These are phyloP conservation scores for Fusarium irregulare DNA, from an alignment of 2,329 filamentous ascomycete species.

Conservation along the genomic window DNA sequence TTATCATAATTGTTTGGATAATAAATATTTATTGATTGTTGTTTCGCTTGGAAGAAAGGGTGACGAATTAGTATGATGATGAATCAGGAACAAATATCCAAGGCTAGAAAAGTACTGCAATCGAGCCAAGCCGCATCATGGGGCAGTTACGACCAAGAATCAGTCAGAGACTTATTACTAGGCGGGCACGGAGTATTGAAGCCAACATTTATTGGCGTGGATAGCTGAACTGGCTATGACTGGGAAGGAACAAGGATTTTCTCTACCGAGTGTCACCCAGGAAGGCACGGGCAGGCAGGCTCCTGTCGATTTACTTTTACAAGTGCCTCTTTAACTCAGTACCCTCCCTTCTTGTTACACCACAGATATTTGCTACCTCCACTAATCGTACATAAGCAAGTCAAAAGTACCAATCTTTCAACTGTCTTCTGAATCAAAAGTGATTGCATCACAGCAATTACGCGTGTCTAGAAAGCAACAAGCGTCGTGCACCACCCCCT, in stretches of 20 bases:
- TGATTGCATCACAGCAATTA: background rate
- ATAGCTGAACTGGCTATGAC: slow-evolving; percentile 13
- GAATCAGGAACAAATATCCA: background rate
- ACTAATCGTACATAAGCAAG: background rate
- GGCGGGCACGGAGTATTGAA: background rate
- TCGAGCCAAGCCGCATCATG: background rate
- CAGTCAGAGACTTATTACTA: background rate
- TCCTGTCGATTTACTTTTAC: background rate
- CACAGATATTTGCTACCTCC: background rate
- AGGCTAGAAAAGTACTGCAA: background rate
- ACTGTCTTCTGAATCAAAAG: background rate
- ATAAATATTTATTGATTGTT: background rate
- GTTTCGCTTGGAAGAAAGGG: slow-evolving; percentile 2
- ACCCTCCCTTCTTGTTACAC: background rate
- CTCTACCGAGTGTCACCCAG: background rate
- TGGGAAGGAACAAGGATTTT: slow-evolving; percentile 14
- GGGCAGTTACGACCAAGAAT: background rate
- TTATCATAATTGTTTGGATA: background rate
- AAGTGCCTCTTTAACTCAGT: background rate
- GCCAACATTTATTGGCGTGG: slow-evolving; percentile 4
- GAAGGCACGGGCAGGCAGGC: background rate
- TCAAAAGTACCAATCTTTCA: background rate
- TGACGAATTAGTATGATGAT: background rate
- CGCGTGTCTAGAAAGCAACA: background rate
- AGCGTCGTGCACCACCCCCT: slow-evolving; percentile 28